Evolutionary conservation across 2,329 filamentous ascomycete genomes (phyloP).

Genomic region (Cryphonectria radicalis): DNA sequence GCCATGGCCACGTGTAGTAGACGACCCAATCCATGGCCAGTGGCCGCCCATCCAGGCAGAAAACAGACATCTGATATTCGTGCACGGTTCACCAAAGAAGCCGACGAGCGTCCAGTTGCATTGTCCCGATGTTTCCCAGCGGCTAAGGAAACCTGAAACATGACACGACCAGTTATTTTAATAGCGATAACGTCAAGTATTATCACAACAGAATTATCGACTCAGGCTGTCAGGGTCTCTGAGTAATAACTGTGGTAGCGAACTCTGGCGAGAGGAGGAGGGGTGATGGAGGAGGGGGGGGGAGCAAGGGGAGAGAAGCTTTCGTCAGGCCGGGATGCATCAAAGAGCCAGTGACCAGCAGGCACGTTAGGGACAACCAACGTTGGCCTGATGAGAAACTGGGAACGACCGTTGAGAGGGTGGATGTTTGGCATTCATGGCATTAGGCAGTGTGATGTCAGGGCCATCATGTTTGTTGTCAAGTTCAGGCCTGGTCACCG

Average conservation of each 20-base stretch:
- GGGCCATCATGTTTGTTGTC: not conserved
- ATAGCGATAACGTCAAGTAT: not conserved
- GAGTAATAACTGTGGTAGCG: not conserved
- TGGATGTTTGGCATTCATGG: not conserved
- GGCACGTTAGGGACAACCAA: not conserved
- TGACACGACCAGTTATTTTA: not conserved
- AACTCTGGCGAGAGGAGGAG: no score
- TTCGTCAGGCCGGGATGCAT: no score
- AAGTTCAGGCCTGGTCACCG: not conserved
- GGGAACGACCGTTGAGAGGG: not conserved
- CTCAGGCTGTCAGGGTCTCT: not conserved
- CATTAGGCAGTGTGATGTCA: slow-evolving; percentile 1
- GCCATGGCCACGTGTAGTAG: not conserved
- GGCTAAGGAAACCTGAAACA: not conserved
- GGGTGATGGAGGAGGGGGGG: no score
- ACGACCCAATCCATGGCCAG: not conserved
- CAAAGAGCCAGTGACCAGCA: not conserved
- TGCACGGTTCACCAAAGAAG: not conserved
- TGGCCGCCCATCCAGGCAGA: not conserved
- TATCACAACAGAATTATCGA: not conserved
- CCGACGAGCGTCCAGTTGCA: not conserved
- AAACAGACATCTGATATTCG: not conserved
- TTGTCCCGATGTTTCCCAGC: not conserved
- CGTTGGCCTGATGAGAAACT: not conserved
- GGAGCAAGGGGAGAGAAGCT: no score